These are phyloP conservation scores for Yarrowia phangngaensis DNA, from an alignment of 805 yeast genomes.

Conservation along the genomic window DNA sequence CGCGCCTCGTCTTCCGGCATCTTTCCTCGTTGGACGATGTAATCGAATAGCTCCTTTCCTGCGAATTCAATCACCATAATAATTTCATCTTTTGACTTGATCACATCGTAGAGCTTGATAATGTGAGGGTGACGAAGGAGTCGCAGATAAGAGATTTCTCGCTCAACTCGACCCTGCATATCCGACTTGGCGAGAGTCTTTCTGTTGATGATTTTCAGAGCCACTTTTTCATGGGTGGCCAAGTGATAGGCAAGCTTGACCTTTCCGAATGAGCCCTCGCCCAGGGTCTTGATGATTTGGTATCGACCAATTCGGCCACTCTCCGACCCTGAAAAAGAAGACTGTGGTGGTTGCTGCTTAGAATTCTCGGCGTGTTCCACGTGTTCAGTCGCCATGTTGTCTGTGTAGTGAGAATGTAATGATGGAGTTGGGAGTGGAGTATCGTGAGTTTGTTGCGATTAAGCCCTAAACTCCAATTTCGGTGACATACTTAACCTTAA, in stretches of 20 bases:
- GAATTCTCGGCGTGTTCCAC: slow-evolving; percentile 22
- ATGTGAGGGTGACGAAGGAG: slow-evolving; percentile 92
- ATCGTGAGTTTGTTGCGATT: too few relatives aligned
- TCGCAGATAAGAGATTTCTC: slow-evolving; percentile 87
- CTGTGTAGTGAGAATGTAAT: background rate
- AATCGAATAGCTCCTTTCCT: slow-evolving; percentile 92
- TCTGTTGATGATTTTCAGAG: slow-evolving; percentile 86
- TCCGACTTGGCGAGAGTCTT: slow-evolving; percentile 90
- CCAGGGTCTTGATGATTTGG: slow-evolving; percentile 86
- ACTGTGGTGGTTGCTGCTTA: slow-evolving; percentile 29
- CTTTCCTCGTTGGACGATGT: slow-evolving; percentile 88
- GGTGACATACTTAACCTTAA: too few relatives aligned
- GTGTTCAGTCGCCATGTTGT: slow-evolving; percentile 23
- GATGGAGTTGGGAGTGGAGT: background rate
- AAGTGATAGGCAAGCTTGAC: slow-evolving; percentile 83
- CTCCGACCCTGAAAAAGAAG: slow-evolving; percentile 30
- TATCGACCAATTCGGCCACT: slow-evolving; percentile 73
- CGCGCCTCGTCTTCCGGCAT: slow-evolving; percentile 91
- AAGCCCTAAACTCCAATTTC: too few relatives aligned
- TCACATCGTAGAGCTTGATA: slow-evolving; percentile 91
- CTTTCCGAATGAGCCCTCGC: slow-evolving; percentile 96
- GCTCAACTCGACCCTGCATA: slow-evolving; percentile 94
- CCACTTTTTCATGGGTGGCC: slow-evolving; percentile 88
- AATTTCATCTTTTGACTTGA: slow-evolving; percentile 90
- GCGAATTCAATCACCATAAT: slow-evolving; percentile 97